These are phyloP conservation scores for Zoysia matrella DNA, from an alignment of 202 grass and related monocot genomes.

Conservation along the genomic window DNA sequence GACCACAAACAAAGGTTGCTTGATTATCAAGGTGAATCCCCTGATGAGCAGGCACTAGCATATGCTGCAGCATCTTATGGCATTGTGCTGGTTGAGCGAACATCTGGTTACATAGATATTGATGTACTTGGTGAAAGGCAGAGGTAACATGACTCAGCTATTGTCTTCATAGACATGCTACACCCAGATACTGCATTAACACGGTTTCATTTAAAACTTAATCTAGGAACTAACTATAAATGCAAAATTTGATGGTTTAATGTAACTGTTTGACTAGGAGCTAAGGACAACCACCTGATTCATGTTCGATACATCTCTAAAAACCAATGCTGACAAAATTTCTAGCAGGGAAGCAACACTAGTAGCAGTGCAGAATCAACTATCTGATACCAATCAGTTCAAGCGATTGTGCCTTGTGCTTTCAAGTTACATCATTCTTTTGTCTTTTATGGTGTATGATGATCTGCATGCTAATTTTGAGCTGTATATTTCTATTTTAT, in stretches of 20 bases:
- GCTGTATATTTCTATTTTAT: no score
- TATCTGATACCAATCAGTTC: background rate
- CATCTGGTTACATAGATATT: no score
- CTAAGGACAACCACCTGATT: conserved; percentile 15
- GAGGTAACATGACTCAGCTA: no score
- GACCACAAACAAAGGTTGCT: conserved; percentile 55
- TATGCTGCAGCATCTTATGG: conserved; percentile 63
- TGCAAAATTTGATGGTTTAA: conserved; percentile 16
- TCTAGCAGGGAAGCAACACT: no score
- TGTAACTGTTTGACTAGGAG: conserved; percentile 14
- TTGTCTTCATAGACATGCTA: background rate
- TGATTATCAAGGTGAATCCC: conserved; percentile 92
- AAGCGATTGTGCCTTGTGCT: conserved; percentile 15
- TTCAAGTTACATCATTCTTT: conserved; percentile 15
- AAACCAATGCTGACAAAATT: background rate
- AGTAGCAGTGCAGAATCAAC: no score
- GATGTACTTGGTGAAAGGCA: no score
- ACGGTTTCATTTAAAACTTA: conserved; percentile 15
- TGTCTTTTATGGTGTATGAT: background rate
- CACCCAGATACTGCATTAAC: conserved; percentile 9
- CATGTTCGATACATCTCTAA: conserved; percentile 19
- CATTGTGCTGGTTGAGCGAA: no score
- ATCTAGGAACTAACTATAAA: background rate
- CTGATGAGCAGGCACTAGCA: conserved; percentile 89
- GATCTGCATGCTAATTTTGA: no score